These are phyloP conservation scores for Eucalyptus pauciflora DNA, from an alignment of 345 rosid genomes.

Conservation along the genomic window DNA sequence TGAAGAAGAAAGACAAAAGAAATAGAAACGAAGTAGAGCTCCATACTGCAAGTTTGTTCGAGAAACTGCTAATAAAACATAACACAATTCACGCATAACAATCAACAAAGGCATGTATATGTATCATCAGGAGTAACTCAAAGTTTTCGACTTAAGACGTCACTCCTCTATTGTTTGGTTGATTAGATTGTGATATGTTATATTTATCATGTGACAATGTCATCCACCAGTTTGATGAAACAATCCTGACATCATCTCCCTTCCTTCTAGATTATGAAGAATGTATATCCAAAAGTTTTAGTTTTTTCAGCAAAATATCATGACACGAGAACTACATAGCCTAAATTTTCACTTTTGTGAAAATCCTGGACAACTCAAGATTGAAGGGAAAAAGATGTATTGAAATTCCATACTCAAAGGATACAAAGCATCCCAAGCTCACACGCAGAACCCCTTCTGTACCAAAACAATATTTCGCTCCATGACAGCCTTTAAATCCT, in stretches of 20 bases:
- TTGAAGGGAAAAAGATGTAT: not conserved
- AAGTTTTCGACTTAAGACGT: not conserved
- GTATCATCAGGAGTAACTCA: not conserved
- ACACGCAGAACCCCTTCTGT: slow-evolving; percentile 88
- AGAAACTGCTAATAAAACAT: not conserved
- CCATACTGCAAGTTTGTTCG: not conserved
- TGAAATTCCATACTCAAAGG: slow-evolving; percentile 21
- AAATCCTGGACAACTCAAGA: not conserved
- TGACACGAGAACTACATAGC: not conserved
- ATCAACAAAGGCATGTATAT: not conserved
- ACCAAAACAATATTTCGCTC: slow-evolving; percentile 62
- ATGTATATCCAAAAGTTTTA: not conserved
- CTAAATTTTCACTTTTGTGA: not conserved
- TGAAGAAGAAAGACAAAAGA: not conserved
- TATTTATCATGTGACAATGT: not conserved
- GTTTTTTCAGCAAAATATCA: not conserved
- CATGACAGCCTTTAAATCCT: slow-evolving; percentile 65
- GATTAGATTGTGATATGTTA: not conserved
- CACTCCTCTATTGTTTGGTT: not conserved
- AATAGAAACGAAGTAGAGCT: not conserved
- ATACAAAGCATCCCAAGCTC: slow-evolving; percentile 97
- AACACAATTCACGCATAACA: not conserved
- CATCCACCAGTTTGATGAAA: not conserved
- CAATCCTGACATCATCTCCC: not conserved
- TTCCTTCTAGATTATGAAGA: not conserved